Percentiles rank a stretch among this genome's conserved stretches.
Conservation (phyloP, 768 basidiomycete species). For the Pleurotus sapidus region DNA sequence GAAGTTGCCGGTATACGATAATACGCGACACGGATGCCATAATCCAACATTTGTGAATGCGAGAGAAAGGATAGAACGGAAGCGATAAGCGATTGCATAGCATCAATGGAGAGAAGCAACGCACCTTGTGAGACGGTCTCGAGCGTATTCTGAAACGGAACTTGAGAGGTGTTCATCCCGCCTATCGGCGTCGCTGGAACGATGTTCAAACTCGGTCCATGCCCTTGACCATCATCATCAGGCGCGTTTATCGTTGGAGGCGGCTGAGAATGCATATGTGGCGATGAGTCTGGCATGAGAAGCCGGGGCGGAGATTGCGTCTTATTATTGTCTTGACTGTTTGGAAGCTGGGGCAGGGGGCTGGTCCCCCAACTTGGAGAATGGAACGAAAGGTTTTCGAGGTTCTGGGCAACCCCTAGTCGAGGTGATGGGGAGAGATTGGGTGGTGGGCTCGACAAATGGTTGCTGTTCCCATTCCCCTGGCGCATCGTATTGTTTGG, state of each 20-base stretch:
- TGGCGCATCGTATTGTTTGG: slow-evolving; percentile 7
- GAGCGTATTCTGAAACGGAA: slow-evolving; percentile 50
- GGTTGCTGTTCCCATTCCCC: not conserved
- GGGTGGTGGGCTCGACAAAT: slow-evolving; percentile 12
- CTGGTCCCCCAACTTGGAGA: slow-evolving; percentile 58
- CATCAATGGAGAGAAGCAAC: slow-evolving; percentile 20
- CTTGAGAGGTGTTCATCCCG: slow-evolving; percentile 46
- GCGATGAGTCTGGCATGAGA: slow-evolving; percentile 47
- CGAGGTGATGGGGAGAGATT: slow-evolving; percentile 49
- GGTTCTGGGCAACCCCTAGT: slow-evolving; percentile 53
- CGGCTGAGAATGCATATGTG: slow-evolving; percentile 23
- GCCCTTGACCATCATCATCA: slow-evolving; percentile 47
- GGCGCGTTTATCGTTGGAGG: slow-evolving; percentile 61
- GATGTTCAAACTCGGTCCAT: slow-evolving; percentile 69
- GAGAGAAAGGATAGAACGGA: not conserved
- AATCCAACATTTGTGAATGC: not conserved
- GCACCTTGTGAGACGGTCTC: slow-evolving; percentile 52
- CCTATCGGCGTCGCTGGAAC: slow-evolving; percentile 82
- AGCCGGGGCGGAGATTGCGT: slow-evolving; percentile 62
- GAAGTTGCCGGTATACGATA: not conserved
- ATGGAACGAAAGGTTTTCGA: slow-evolving; percentile 62
- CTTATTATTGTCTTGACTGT: slow-evolving; percentile 34
- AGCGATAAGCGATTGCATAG: slow-evolving; percentile 5
- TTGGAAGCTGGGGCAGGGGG: slow-evolving; percentile 41
- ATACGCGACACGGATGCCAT: not conserved